Conservation (phyloP, 192 early-diverging fungal genomes). For the Spinellus fusiger region DNA sequence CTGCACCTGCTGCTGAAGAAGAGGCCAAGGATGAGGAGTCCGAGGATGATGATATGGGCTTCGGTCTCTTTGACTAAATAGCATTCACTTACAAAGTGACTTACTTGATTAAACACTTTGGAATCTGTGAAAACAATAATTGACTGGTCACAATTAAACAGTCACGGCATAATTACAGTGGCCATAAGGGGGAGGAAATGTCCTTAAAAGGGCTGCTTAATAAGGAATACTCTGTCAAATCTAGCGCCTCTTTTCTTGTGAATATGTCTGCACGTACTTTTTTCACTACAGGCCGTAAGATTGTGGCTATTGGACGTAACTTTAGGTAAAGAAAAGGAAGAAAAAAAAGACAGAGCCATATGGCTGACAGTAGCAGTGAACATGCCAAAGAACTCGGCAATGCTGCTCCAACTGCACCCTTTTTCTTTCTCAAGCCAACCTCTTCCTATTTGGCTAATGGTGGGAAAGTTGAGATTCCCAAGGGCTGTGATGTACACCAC, state of each 20-base stretch:
- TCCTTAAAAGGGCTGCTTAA: too few species aligned
- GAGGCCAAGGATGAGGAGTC: slow-evolving; percentile 54
- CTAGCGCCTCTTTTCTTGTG: background rate
- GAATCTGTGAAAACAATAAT: too few species aligned
- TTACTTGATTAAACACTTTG: background rate
- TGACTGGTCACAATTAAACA: too few species aligned
- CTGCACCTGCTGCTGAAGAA: slow-evolving; percentile 3
- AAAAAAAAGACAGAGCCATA: too few species aligned
- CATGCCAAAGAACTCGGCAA: slow-evolving; percentile 85
- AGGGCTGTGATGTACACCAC: slow-evolving; percentile 68
- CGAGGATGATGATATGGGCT: slow-evolving; percentile 23
- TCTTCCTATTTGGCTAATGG: slow-evolving; percentile 60
- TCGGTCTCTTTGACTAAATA: slow-evolving; percentile 28
- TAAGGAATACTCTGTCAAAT: background rate
- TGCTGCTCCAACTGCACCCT: slow-evolving; percentile 66
- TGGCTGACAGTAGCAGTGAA: slow-evolving; percentile 38
- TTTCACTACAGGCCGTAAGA: slow-evolving; percentile 74
- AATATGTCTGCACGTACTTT: too few species aligned
- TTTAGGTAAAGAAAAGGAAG: slow-evolving; percentile 42
- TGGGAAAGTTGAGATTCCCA: slow-evolving; percentile 66
- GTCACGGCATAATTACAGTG: background rate
- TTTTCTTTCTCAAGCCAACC: slow-evolving; percentile 85
- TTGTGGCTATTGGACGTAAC: slow-evolving; percentile 84
- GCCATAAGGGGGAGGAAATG: background rate
- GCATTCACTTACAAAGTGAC: background rate